These are phyloP conservation scores for Fusarium protoensiforme DNA, from an alignment of 2,329 filamentous ascomycete genomes.

Conservation along the genomic window DNA sequence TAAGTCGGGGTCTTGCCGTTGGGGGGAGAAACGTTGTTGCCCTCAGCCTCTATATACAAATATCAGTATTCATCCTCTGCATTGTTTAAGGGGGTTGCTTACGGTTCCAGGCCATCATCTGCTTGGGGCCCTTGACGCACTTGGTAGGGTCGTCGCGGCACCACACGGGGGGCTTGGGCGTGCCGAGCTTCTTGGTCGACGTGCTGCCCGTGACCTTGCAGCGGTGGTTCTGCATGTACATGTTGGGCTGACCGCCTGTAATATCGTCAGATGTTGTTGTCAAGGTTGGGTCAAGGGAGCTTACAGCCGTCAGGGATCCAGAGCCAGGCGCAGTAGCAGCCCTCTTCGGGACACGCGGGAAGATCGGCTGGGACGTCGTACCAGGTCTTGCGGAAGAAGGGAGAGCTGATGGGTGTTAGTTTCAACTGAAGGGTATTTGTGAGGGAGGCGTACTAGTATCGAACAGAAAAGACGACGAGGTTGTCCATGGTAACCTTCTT, in stretches of 20 bases:
- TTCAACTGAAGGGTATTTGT: background rate
- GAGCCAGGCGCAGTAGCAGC: conserved; percentile 47
- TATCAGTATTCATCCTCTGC: background rate
- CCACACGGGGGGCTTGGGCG: conserved; percentile 54
- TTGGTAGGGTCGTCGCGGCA: conserved; percentile 54
- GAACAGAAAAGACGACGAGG: conserved; percentile 61
- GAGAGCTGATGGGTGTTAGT: conserved; percentile 31
- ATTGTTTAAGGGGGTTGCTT: conserved; percentile 14
- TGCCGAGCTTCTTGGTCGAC: conserved; percentile 53
- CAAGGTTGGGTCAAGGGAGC: background rate
- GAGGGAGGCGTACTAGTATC: conserved; percentile 50
- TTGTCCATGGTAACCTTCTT: conserved; percentile 60
- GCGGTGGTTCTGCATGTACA: conserved; percentile 61
- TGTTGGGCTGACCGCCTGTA: conserved; percentile 41
- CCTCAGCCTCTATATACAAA: conserved; percentile 42
- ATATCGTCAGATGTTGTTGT: background rate
- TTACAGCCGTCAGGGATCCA: conserved; percentile 46
- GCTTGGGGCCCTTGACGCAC: conserved; percentile 60
- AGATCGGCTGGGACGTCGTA: conserved; percentile 44
- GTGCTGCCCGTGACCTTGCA: conserved; percentile 59
- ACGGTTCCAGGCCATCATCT: conserved; percentile 62
- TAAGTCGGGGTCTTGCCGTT: conserved; percentile 46
- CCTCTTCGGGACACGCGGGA: conserved; percentile 41
- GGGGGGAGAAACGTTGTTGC: conserved; percentile 48
- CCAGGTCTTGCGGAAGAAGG: conserved; percentile 45